These are phyloP conservation scores for Musa balbisiana DNA, from an alignment of 202 grass and related monocot genomes.

Conservation along the genomic window DNA sequence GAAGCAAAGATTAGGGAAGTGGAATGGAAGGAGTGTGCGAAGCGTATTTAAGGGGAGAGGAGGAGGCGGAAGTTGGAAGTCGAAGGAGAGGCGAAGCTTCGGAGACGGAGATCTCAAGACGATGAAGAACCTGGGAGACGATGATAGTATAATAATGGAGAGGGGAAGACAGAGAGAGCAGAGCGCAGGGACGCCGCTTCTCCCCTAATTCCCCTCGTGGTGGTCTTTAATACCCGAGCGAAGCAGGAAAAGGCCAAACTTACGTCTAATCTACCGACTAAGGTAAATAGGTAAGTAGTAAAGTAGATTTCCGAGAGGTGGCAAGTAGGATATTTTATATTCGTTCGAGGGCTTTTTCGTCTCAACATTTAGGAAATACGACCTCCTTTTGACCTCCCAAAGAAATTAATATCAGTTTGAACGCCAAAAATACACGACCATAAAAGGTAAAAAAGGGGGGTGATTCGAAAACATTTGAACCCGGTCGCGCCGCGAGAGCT, in stretches of 20 bases:
- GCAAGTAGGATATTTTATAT: too few relatives aligned
- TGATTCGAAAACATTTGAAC: conserved; percentile 7
- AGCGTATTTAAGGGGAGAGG: not conserved
- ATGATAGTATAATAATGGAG: not conserved
- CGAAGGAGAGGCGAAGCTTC: conserved; percentile 15
- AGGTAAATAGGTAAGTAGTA: too few relatives aligned
- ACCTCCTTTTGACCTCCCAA: not conserved
- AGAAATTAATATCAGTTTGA: not conserved
- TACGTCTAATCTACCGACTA: too few relatives aligned
- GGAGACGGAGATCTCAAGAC: conserved; percentile 12
- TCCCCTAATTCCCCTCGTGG: too few relatives aligned
- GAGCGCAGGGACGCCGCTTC: not conserved
- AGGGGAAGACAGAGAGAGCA: not conserved
- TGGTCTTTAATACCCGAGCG: not conserved
- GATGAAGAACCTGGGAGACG: not conserved
- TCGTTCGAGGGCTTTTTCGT: not conserved
- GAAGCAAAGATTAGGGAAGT: not conserved
- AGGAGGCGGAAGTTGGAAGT: not conserved
- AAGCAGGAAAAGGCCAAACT: too few relatives aligned
- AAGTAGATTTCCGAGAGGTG: too few relatives aligned
- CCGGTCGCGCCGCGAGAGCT: not conserved
- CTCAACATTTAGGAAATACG: too few relatives aligned
- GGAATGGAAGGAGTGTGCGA: not conserved
- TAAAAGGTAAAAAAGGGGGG: not conserved
- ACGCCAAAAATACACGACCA: too few relatives aligned